Percentiles rank a stretch among this genome's conserved stretches.
Conservation (phyloP, 108 stramenopile genomes). For the Cyclostephanos invisitatus region DNA sequence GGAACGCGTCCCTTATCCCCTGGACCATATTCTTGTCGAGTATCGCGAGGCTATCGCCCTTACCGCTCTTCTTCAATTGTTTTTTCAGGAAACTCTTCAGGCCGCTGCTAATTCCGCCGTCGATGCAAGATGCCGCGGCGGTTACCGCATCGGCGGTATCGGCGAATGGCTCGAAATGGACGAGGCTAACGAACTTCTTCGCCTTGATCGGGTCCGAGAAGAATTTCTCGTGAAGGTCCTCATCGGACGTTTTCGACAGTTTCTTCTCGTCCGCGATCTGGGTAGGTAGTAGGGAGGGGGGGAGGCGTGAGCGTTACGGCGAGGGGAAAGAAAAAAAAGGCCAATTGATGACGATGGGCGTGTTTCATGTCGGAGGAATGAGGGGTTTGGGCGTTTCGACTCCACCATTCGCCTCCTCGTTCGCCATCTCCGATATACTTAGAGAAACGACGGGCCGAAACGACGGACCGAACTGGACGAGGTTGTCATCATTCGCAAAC, state of each 20-base stretch:
- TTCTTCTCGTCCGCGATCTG: slow-evolving; percentile 84
- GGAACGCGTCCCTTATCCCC: slow-evolving; percentile 94
- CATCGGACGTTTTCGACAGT: slow-evolving; percentile 79
- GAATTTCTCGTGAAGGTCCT: slow-evolving; percentile 87
- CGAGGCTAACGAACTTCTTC: slow-evolving; percentile 74
- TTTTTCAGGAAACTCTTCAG: slow-evolving; percentile 98
- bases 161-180: slow-evolving; percentile 94
- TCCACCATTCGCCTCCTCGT: no score
- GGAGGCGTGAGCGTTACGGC: background rate
- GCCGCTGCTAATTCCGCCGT: slow-evolving; percentile 91
- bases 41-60: slow-evolving; percentile 88
- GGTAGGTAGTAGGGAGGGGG: background rate
- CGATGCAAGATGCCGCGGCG: slow-evolving; percentile 92
- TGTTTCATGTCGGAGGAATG: no score
- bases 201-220: slow-evolving; percentile 85
- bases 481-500: background rate
- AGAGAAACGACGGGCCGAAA: background rate
- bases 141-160: slow-evolving; percentile 98
- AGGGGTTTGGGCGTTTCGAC: no score
- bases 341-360: background rate
- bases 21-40: slow-evolving; percentile 90
- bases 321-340: no score
- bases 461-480: background rate
- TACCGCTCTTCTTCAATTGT: slow-evolving; percentile 88
- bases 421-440: no score